Evolutionary conservation across 2,329 filamentous ascomycete genomes (phyloP).

Genomic region (Phaeosphaeriaceae sp.): DNA sequence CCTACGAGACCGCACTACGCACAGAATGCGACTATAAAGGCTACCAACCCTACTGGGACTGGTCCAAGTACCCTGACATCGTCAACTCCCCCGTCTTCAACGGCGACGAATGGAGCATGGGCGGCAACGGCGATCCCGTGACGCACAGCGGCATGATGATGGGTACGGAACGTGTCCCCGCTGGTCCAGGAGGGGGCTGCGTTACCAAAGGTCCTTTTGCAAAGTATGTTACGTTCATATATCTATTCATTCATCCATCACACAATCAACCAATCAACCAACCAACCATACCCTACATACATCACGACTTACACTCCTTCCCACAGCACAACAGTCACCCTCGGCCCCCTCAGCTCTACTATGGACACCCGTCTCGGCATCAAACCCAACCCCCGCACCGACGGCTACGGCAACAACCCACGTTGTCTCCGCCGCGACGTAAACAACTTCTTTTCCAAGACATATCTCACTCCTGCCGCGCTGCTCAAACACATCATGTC

Average conservation of each 20-base stretch:
- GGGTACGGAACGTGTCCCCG: slow-evolving; percentile 44
- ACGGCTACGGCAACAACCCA: slow-evolving; percentile 39
- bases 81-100: slow-evolving; percentile 61
- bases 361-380: slow-evolving; percentile 40
- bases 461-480: slow-evolving; percentile 22
- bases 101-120: slow-evolving; percentile 56
- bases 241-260: too few relatives aligned
- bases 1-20: slow-evolving; percentile 51
- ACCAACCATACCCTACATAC: too few relatives aligned
- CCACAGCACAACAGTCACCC: slow-evolving; percentile 42
- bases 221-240: slow-evolving; percentile 47
- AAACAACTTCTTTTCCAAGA: slow-evolving; percentile 32
- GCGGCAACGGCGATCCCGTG: slow-evolving; percentile 55
- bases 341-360: slow-evolving; percentile 55
- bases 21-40: slow-evolving; percentile 52
- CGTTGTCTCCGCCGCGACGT: slow-evolving; percentile 43
- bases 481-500: slow-evolving; percentile 33
- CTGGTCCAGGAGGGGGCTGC: slow-evolving; percentile 63
- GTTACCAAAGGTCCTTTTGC: slow-evolving; percentile 59
- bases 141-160: slow-evolving; percentile 20
- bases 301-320: neutral
- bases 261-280: too few relatives aligned
- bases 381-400: slow-evolving; percentile 36
- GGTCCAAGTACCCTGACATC: slow-evolving; percentile 56
- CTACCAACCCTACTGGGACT: slow-evolving; percentile 60